Evolutionary conservation across 441 rosid species (phyloP).

Genomic region (Erodium texanum): DNA sequence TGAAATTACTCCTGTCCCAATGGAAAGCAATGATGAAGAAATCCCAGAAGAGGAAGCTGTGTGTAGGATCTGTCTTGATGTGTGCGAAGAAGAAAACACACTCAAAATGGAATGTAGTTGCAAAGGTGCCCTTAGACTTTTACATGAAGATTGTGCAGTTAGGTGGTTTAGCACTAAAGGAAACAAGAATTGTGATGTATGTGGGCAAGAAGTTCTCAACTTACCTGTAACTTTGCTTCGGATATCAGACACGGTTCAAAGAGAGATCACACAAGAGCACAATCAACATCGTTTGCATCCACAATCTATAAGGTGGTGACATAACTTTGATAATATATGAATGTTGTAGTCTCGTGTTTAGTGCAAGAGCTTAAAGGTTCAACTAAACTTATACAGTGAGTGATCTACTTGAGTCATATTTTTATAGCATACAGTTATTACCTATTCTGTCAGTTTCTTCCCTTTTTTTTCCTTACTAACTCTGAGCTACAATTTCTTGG

Average conservation of each 20-base stretch:
- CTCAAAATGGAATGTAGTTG: constrained; percentile 96
- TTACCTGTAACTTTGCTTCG: constrained; percentile 80
- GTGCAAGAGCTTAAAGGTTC: not conserved
- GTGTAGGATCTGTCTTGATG: constrained; percentile 79
- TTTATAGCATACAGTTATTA: not conserved
- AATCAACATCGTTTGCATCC: constrained; percentile 34
- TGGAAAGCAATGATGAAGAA: constrained; percentile 63
- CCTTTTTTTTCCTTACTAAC: constrained; percentile 9
- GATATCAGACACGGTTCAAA: constrained; percentile 37
- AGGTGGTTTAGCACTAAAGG: constrained; percentile 84
- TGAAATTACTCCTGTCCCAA: constrained; percentile 43
- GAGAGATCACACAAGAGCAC: constrained; percentile 35
- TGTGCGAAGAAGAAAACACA: constrained; percentile 71
- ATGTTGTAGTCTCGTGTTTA: constrained; percentile 6
- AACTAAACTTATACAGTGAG: no score
- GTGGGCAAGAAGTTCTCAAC: constrained; percentile 70
- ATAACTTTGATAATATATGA: not conserved
- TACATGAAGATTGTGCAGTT: constrained; percentile 78
- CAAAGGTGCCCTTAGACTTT: constrained; percentile 80
- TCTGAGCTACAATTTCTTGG: constrained; percentile 7
- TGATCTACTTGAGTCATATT: not conserved
- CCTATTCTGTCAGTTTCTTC: not conserved
- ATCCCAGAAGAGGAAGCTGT: constrained; percentile 91
- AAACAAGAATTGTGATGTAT: constrained; percentile 84
- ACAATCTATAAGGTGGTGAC: constrained; percentile 63